Conservation (phyloP, 176 grass and related monocot genomes). For the Oryza meyeriana region DNA sequence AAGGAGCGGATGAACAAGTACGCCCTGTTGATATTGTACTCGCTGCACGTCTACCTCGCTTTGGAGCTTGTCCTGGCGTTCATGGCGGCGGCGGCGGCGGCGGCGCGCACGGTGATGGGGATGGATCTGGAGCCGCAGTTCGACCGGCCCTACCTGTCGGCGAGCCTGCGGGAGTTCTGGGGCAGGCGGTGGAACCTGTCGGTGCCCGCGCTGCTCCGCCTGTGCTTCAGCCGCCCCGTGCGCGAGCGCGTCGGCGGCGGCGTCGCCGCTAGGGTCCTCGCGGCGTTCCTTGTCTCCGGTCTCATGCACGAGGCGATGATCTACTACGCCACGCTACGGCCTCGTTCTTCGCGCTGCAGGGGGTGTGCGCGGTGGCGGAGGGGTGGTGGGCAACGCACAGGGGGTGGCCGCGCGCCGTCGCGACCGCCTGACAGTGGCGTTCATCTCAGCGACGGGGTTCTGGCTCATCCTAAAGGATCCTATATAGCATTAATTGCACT, state of each 20-base stretch:
- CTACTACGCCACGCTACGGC: conserved; percentile 24
- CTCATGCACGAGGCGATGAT: conserved; percentile 50
- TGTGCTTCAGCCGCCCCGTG: conserved; percentile 57
- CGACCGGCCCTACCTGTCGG: conserved; percentile 54
- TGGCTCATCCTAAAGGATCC: too few relatives aligned
- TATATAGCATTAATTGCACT: too few relatives aligned
- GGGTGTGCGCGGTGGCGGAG: conserved; percentile 20
- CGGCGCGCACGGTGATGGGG: conserved; percentile 16
- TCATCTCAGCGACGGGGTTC: neutral
- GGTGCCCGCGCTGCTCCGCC: conserved; percentile 58
- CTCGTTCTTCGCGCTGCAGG: conserved; percentile 45
- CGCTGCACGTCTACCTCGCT: conserved; percentile 50
- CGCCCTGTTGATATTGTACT: conserved; percentile 37
- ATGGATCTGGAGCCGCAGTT: conserved; percentile 65
- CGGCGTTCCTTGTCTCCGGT: conserved; percentile 39
- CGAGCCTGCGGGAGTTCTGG: conserved; percentile 60
- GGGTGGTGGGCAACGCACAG: neutral
- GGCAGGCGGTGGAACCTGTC: conserved; percentile 72
- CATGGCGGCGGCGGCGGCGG: conserved; percentile 23
- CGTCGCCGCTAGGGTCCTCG: neutral
- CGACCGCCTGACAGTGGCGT: conserved; percentile 15
- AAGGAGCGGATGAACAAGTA: conserved; percentile 23
- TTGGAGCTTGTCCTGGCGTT: conserved; percentile 56
- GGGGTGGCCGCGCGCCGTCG: neutral
- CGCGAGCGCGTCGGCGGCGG: neutral